Base-by-base conservation (phyloP, 2,329 filamentous ascomycete species). In the Aphanocladium album region DNA sequence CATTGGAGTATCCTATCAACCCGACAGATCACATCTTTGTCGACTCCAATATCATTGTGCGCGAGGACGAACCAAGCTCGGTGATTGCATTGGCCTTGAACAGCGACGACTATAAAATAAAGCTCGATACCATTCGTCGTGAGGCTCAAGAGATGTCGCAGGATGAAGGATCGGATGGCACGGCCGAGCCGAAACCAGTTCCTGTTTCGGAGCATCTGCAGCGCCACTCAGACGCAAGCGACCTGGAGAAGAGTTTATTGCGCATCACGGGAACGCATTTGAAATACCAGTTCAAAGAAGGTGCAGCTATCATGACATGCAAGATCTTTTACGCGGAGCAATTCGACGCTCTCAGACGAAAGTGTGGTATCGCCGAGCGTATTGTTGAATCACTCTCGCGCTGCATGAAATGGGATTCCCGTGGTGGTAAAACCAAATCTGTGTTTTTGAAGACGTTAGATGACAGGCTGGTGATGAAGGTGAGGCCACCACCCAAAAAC, bases 271-370 rank as follows among this genome's bases (percentile, higher is more conserved):
- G 93, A 41, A 96, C 91, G 1, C 95, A 99, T 73, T 86, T 97
- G 66, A 96, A 96, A 71, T 99, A 97, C 71, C 91, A 96, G 62
- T 99, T 98, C 75, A 88, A 89, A 30, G 93, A 97, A 71, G 92
- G 93, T 0, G 87, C 90, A n/a, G 93, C 96, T 3, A 91, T 89
- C 68, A 96, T 97, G 84, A 89, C 93, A 54, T 98, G 96, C 79
- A 99, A 99, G 75, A 95, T 99, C 51, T 98, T 99, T 74, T 99
- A 96, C 69, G 95, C 95, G 0, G 95, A 98, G 73, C 95, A 97
- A 64, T 99, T 99, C 67, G 95, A 99, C 74, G 95, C 95, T 3
- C 82, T 99, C 43, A 87, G 95, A 60, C 85, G 90, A 60, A 97
- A 96, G 74, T 98, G 93, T 65, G 93, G 93, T 17, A 89, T 97